A percentile compares a stretch with the other conserved stretches of the same genome.
Evolutionary conservation across 1,284 basidiomycete species (phyloP).

Genomic region (Sanguinoderma infundibulare): DNA sequence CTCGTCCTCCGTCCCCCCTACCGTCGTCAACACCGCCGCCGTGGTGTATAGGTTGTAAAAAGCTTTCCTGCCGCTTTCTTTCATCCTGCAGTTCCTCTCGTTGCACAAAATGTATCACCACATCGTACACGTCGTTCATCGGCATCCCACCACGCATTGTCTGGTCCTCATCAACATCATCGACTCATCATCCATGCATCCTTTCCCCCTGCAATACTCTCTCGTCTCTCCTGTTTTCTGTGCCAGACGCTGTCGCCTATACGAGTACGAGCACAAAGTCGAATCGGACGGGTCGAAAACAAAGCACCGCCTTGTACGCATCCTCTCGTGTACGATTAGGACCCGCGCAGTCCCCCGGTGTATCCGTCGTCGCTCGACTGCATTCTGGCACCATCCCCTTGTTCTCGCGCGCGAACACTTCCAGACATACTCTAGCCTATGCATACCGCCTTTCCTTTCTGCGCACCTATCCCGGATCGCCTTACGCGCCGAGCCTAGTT

Average conservation of each 20-base stretch:
- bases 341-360: conserved; percentile 41
- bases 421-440: conserved; percentile 49
- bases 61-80: conserved; percentile 31
- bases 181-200: conserved; percentile 71
- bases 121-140: conserved; percentile 60
- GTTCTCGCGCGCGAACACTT: conserved; percentile 28
- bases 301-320: conserved; percentile 29
- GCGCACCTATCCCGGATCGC: conserved; percentile 46
- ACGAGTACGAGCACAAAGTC: conserved; percentile 31
- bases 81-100: conserved; percentile 30
- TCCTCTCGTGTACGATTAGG: conserved; percentile 42
- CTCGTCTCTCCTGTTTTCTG: conserved; percentile 45
- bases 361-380: conserved; percentile 33
- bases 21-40: conserved; percentile 22
- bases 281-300: conserved; percentile 24
- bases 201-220: conserved; percentile 54
- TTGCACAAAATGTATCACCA: conserved; percentile 77
- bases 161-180: conserved; percentile 59
- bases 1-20: conserved; percentile 14
- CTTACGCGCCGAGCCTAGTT: conserved; percentile 48
- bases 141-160: conserved; percentile 63
- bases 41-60: conserved; percentile 39
- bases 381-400: conserved; percentile 16
- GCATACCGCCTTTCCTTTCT: conserved; percentile 45
- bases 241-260: conserved; percentile 32